These are phyloP conservation scores for Gaultheria prostrata DNA, from an alignment of 148 eudicot species.

Conservation along the genomic window DNA sequence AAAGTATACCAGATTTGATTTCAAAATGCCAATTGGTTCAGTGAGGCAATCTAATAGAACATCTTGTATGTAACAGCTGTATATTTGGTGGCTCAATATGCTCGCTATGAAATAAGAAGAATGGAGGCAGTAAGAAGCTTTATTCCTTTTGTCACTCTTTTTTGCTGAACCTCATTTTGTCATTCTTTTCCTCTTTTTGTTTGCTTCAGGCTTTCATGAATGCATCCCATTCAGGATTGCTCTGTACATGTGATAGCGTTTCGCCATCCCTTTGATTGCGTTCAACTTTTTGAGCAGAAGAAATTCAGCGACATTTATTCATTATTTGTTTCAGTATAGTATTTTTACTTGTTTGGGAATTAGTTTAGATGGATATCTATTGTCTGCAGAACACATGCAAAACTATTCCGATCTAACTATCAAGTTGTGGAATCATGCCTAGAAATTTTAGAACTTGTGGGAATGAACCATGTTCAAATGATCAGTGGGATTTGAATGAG, in stretches of 20 bases:
- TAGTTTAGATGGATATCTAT: background rate
- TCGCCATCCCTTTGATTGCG: background rate
- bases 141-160: background rate
- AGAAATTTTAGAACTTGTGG: background rate
- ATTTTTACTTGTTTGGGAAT: background rate
- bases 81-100: constrained; percentile 80
- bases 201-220: background rate
- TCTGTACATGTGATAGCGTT: background rate
- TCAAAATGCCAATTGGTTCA: constrained; percentile 7
- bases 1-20: background rate
- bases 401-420: background rate
- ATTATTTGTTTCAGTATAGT: background rate
- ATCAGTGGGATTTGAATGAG: background rate
- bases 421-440: background rate
- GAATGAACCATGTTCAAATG: background rate
- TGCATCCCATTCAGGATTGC: background rate
- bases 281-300: background rate
- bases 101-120: constrained; percentile 68
- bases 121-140: constrained; percentile 72
- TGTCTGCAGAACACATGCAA: background rate
- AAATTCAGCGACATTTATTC: background rate
- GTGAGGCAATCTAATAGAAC: constrained; percentile 22
- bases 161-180: background rate
- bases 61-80: constrained; percentile 67
- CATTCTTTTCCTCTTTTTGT: background rate